Evolutionary conservation across 2,329 filamentous ascomycete species (phyloP).

Genomic region (Exophiala sp.): DNA sequence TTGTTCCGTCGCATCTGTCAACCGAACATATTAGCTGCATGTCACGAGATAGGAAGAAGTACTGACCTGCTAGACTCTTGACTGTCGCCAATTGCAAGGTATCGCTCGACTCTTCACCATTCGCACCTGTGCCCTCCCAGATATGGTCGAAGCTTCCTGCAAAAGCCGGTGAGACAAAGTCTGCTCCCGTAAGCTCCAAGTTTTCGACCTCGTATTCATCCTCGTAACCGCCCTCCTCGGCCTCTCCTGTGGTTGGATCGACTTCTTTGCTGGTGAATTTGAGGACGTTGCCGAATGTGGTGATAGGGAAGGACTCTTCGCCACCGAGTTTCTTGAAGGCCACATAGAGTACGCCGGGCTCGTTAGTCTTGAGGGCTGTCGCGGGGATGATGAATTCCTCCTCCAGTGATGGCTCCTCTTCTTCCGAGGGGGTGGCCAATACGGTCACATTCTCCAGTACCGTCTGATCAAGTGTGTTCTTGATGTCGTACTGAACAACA

Average conservation of each 20-base stretch:
- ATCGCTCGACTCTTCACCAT: conserved; percentile 85
- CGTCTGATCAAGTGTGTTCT: conserved; percentile 91
- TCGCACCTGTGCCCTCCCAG: conserved; percentile 89
- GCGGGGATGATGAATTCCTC: conserved; percentile 94
- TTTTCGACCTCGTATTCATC: conserved; percentile 98
- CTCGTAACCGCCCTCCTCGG: conserved; percentile 88
- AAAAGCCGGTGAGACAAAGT: conserved; percentile 91
- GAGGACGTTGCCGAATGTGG: conserved; percentile 84
- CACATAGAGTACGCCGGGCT: conserved; percentile 90
- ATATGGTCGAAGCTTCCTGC: conserved; percentile 93
- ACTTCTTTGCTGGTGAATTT: conserved; percentile 99
- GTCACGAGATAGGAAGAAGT: background rate
- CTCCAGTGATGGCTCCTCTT: conserved; percentile 65
- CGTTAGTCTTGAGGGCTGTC: conserved; percentile 74
- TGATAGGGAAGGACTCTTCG: conserved; percentile 69
- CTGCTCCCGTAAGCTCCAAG: conserved; percentile 82
- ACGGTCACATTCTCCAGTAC: conserved; percentile 87
- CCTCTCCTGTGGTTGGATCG: conserved; percentile 87
- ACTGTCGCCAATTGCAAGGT: conserved; percentile 82
- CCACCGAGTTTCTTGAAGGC: conserved; percentile 82
- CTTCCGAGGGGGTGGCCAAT: conserved; percentile 72
- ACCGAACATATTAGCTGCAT: conserved; percentile 25
- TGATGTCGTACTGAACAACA: conserved; percentile 94
- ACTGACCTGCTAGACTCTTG: conserved; percentile 87
- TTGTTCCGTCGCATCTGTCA: conserved; percentile 83